These are phyloP conservation scores for Boletus coccyginus DNA, from an alignment of 768 basidiomycete species.

Conservation along the genomic window DNA sequence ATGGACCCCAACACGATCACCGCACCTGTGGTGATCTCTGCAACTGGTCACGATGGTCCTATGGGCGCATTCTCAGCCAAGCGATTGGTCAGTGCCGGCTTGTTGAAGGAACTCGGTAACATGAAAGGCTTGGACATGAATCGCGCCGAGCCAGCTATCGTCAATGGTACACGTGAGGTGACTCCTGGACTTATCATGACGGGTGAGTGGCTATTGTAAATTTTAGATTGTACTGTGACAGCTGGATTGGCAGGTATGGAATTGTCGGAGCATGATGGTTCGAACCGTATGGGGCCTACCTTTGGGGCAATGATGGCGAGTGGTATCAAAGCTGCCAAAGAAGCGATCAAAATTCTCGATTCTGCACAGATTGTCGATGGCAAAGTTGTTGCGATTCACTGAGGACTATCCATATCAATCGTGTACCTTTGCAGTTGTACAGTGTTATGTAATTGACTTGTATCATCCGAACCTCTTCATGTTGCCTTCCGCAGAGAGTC, in stretches of 20 bases:
- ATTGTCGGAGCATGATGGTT: constrained; percentile 76
- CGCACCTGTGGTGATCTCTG: constrained; percentile 69
- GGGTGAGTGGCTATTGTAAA: constrained; percentile 39
- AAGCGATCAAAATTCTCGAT: constrained; percentile 55
- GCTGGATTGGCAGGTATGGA: constrained; percentile 61
- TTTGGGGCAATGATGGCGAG: constrained; percentile 81
- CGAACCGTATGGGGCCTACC: constrained; percentile 75
- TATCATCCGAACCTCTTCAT: constrained; percentile 25
- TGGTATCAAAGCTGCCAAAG: constrained; percentile 69
- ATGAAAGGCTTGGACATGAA: constrained; percentile 83
- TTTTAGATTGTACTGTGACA: background rate
- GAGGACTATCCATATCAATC: background rate
- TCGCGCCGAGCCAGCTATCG: constrained; percentile 78
- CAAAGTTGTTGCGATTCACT: constrained; percentile 43
- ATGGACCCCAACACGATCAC: constrained; percentile 83
- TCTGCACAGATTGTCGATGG: constrained; percentile 50
- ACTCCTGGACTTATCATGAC: constrained; percentile 72
- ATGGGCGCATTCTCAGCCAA: constrained; percentile 85
- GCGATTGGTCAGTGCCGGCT: constrained; percentile 70
- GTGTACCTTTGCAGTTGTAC: background rate
- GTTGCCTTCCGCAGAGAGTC: constrained; percentile 40
- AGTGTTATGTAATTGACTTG: constrained; percentile 8
- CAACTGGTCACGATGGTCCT: constrained; percentile 74
- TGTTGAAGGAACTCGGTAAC: constrained; percentile 71
- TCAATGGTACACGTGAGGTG: constrained; percentile 74